Conservation (phyloP, 129 eudicot species). For the Centella asiatica region DNA sequence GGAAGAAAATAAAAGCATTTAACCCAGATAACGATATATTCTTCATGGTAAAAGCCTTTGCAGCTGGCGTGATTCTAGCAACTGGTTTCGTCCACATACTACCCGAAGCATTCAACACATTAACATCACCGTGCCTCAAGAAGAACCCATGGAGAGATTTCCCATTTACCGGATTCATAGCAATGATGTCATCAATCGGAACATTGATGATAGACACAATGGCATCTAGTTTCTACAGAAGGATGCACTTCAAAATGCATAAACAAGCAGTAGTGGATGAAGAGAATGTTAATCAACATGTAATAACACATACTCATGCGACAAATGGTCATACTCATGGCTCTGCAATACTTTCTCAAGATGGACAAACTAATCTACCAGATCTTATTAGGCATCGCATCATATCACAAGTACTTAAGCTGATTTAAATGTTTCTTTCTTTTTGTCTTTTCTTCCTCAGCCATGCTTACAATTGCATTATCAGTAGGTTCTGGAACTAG, state of each 20-base stretch:
- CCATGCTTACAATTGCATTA: conserved; percentile 1
- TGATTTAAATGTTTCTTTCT: neutral
- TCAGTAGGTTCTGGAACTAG: conserved; percentile 61
- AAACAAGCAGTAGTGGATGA: conserved; percentile 27
- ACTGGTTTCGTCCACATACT: conserved; percentile 74
- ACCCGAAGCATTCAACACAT: conserved; percentile 50
- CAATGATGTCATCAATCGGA: conserved; percentile 55
- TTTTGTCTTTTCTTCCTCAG: neutral
- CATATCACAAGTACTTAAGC: conserved; percentile 40
- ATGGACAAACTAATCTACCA: conserved; percentile 4
- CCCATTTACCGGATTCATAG: conserved; percentile 60
- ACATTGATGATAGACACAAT: conserved; percentile 53
- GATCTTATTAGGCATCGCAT: conserved; percentile 57
- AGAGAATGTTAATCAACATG: conserved; percentile 23
- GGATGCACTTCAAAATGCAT: conserved; percentile 32
- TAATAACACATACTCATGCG: conserved; percentile 51
- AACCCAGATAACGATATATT: conserved; percentile 55
- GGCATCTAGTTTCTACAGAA: conserved; percentile 50
- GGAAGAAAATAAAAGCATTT: conserved; percentile 28
- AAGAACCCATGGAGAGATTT: conserved; percentile 55
- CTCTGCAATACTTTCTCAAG: conserved; percentile 22
- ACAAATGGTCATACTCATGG: conserved; percentile 61
- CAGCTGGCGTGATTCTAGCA: conserved; percentile 70
- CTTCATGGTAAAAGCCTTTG: conserved; percentile 76
- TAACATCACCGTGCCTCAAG: conserved; percentile 44